phyloP scores from a whole-genome alignment of 108 stramenopile genomes.

The Cylindrotheca closterium region DNA sequence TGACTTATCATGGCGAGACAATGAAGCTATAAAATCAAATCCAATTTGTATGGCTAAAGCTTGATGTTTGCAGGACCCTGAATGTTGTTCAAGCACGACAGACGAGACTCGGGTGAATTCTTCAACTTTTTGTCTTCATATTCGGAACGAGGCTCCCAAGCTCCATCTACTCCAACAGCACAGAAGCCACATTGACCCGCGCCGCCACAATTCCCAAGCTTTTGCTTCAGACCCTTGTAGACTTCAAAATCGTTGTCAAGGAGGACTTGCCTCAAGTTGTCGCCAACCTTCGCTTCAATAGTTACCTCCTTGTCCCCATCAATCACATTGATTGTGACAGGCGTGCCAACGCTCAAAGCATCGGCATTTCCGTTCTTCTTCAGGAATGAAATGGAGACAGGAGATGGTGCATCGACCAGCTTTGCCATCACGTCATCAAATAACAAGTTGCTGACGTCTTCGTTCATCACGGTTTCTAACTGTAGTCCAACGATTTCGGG shows the following conservation, averaged over 20 bases:
- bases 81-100: conserved; percentile 81
- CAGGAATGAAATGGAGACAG: conserved; percentile 50
- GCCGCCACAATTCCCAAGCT: conserved; percentile 68
- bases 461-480: conserved; percentile 49
- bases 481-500: conserved; percentile 40
- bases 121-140: conserved; percentile 63
- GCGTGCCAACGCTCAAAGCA: conserved; percentile 51
- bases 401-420: conserved; percentile 64
- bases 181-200: conserved; percentile 57
- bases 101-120: conserved; percentile 45
- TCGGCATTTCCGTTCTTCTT: conserved; percentile 7
- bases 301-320: conserved; percentile 48
- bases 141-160: conserved; percentile 69
- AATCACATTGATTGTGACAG: conserved; percentile 58
- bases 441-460: conserved; percentile 46
- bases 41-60: too few relatives aligned
- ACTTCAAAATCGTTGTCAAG: conserved; percentile 72
- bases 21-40: too few relatives aligned
- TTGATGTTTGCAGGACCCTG: conserved; percentile 77
- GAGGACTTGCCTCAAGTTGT: conserved; percentile 66
- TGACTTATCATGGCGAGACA: too few relatives aligned
- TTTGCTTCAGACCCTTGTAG: conserved; percentile 77
- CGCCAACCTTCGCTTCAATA: conserved; percentile 72
- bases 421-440: conserved; percentile 80
- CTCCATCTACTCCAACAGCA: conserved; percentile 61